Evolutionary conservation across 192 early-diverging fungal genomes (phyloP).

Genomic region (Phycomyces blakesleeanus): DNA sequence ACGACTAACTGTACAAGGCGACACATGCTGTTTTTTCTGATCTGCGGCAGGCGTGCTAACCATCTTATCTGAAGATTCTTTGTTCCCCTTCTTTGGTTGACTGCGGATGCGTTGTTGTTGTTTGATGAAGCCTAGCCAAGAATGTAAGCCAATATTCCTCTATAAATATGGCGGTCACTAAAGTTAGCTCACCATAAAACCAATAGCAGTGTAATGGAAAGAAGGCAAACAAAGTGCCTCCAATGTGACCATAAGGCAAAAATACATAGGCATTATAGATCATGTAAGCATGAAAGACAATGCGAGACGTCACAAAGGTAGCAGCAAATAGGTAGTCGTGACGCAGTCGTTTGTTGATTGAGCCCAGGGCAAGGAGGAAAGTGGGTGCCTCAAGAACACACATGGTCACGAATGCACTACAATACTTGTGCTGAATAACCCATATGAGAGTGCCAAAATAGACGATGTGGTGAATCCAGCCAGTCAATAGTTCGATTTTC

Average conservation of each 20-base stretch:
- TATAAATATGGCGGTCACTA: background rate
- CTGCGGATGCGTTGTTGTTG: slow-evolving; percentile 28
- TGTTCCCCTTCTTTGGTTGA: background rate
- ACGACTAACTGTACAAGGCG: too few relatives aligned
- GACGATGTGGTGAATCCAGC: slow-evolving; percentile 61
- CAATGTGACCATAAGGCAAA: slow-evolving; percentile 18
- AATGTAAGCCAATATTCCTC: background rate
- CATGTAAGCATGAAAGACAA: slow-evolving; percentile 46
- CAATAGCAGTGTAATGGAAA: slow-evolving; percentile 54
- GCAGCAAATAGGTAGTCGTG: slow-evolving; percentile 50
- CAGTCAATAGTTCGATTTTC: slow-evolving; percentile 48
- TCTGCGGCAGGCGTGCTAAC: too few relatives aligned
- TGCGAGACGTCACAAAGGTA: slow-evolving; percentile 52
- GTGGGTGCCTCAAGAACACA: slow-evolving; percentile 60
- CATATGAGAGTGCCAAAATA: slow-evolving; percentile 42
- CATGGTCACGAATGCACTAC: slow-evolving; percentile 42
- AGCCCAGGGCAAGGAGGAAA: slow-evolving; percentile 51
- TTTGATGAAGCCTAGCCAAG: slow-evolving; percentile 29
- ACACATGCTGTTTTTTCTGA: too few relatives aligned
- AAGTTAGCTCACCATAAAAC: slow-evolving; percentile 40
- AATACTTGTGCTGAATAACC: slow-evolving; percentile 17
- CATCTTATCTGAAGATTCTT: too few relatives aligned
- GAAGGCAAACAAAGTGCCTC: slow-evolving; percentile 38
- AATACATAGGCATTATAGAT: slow-evolving; percentile 34
- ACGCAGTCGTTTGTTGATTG: slow-evolving; percentile 41